Percentiles rank a stretch among this genome's conserved stretches.
Evolutionary conservation across 371 early-diverging fungal genomes (phyloP).

Genomic region (Thermomucor indicae-seudaticae): DNA sequence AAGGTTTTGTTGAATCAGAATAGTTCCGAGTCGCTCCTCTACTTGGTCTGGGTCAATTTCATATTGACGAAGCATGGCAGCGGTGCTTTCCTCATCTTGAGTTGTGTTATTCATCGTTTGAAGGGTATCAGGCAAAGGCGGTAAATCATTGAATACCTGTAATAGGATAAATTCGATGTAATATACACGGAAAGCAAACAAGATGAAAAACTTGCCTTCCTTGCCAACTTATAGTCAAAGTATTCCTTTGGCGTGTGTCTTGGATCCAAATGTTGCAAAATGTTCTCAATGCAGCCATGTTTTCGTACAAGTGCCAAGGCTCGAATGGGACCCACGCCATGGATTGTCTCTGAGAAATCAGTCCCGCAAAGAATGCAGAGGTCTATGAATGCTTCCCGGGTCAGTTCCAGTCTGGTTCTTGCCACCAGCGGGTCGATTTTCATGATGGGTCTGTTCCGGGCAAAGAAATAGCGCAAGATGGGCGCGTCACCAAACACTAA

Average conservation of each 20-base stretch:
- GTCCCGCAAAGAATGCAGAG: slow-evolving; percentile 81
- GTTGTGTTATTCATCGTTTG: slow-evolving; percentile 8
- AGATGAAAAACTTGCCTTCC: too few relatives aligned
- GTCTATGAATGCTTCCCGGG: slow-evolving; percentile 58
- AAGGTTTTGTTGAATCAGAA: slow-evolving; percentile 14
- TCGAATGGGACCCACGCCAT: slow-evolving; percentile 59
- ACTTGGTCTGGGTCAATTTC: slow-evolving; percentile 34
- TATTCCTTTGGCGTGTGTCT: slow-evolving; percentile 35
- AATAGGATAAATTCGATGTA: too few relatives aligned
- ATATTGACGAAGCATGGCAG: slow-evolving; percentile 26
- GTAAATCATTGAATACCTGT: slow-evolving; percentile 31
- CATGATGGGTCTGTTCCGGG: slow-evolving; percentile 31
- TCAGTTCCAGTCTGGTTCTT: slow-evolving; percentile 46
- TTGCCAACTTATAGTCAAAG: slow-evolving; percentile 51
- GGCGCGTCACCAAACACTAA: slow-evolving; percentile 57
- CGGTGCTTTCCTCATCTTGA: slow-evolving; percentile 6
- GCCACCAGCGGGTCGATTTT: slow-evolving; percentile 56
- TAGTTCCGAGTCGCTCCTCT: slow-evolving; percentile 11
- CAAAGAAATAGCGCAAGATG: slow-evolving; percentile 48
- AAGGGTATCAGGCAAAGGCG: slow-evolving; percentile 25
- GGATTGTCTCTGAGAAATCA: slow-evolving; percentile 66
- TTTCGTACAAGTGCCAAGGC: slow-evolving; percentile 52
- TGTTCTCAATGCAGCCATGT: slow-evolving; percentile 61
- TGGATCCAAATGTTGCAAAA: slow-evolving; percentile 33
- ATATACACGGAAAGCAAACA: too few relatives aligned